Conservation (phyloP, 2,329 filamentous ascomycete species). For the Colletotrichum echinochloae region DNA sequence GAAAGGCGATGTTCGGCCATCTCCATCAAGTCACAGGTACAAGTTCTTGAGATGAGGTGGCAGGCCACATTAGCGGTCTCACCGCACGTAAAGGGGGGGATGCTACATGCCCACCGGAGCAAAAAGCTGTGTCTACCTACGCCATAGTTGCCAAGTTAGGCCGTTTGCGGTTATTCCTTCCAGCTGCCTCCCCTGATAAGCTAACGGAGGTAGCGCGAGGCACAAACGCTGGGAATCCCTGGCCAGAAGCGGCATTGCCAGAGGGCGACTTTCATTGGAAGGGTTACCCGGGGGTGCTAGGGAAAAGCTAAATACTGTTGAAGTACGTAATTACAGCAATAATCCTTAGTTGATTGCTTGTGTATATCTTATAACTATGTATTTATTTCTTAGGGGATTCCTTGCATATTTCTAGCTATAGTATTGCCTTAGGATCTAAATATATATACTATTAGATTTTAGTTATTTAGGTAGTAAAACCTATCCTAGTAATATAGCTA, state of each 20-base stretch:
- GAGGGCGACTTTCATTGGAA: neutral
- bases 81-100: constrained; percentile 11
- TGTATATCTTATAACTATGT: too few species aligned
- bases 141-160: constrained; percentile 34
- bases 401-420: too few species aligned
- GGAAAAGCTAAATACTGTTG: too few species aligned
- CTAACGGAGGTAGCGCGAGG: constrained; percentile 30
- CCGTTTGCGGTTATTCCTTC: constrained; percentile 13
- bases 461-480: too few species aligned
- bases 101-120: constrained; percentile 15
- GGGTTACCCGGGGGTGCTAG: too few species aligned
- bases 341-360: too few species aligned
- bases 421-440: too few species aligned
- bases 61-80: constrained; percentile 34
- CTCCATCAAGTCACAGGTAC: constrained; percentile 33
- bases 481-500: too few species aligned
- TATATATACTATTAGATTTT: too few species aligned
- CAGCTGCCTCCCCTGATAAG: constrained; percentile 31
- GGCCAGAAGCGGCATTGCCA: neutral
- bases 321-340: too few species aligned
- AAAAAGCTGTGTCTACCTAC: constrained; percentile 17
- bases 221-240: constrained; percentile 33
- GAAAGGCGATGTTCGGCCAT: constrained; percentile 25
- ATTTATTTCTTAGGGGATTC: too few species aligned
- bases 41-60: constrained; percentile 12